Conservation (phyloP, 164 flowering plant genomes). For the Liquidambar formosana region DNA sequence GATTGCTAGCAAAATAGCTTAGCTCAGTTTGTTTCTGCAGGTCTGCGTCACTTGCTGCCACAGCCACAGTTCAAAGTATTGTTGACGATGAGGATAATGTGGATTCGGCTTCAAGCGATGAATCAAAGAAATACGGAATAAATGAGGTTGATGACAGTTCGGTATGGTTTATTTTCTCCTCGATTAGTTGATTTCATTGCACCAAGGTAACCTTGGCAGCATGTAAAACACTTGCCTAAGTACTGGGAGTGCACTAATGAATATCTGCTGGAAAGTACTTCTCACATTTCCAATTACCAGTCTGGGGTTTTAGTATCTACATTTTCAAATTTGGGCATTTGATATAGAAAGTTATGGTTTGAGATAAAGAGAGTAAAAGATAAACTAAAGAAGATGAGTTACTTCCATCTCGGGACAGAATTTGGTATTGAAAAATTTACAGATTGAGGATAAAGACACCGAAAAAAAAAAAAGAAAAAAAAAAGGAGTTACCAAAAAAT, state of each 20-base stretch:
- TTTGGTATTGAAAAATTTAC: too few species aligned
- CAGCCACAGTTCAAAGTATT: conserved; percentile 53
- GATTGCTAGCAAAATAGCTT: not conserved
- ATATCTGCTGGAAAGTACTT: not conserved
- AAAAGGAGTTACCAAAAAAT: too few species aligned
- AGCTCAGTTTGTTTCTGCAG: conserved; percentile 32
- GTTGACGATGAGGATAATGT: conserved; percentile 63
- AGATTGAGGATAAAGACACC: too few species aligned
- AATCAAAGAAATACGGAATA: conserved; percentile 35
- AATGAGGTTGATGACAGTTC: conserved; percentile 62
- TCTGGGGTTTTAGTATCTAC: too few species aligned
- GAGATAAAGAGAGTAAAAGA: too few species aligned
- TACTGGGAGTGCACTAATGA: not conserved
- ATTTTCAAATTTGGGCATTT: too few species aligned
- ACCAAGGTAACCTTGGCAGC: not conserved
- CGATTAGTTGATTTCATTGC: not conserved
- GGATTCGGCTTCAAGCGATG: conserved; percentile 79
- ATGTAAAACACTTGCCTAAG: not conserved
- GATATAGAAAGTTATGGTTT: too few species aligned
- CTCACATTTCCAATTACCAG: too few species aligned
- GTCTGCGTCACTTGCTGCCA: conserved; percentile 70
- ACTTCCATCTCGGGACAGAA: too few species aligned
- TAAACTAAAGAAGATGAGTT: too few species aligned
- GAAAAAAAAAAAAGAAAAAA: too few species aligned
- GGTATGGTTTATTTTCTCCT: conserved; percentile 43